Percentiles rank a stretch among this genome's conserved stretches.
These are phyloP conservation scores for Fonsecaea pedrosoi DNA, from an alignment of 2,329 filamentous ascomycete genomes.

Conservation along the genomic window DNA sequence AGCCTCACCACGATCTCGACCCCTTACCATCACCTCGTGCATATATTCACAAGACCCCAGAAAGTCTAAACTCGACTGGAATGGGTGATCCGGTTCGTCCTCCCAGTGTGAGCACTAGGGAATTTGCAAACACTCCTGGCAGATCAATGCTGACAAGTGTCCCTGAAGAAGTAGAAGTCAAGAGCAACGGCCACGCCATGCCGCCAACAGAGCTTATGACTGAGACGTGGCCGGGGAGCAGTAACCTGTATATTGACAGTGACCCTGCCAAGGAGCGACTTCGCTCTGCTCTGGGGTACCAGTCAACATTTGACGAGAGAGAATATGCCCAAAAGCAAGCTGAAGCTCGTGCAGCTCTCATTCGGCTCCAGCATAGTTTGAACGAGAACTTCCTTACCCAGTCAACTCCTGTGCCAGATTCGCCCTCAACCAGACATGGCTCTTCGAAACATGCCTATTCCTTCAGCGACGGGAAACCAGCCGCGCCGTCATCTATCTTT, in stretches of 20 bases:
- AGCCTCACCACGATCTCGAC: background rate
- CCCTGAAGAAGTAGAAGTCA: conserved; percentile 26
- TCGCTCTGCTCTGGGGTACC: background rate
- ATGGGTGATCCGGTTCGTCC: conserved; percentile 20
- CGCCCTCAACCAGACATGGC: conserved; percentile 21
- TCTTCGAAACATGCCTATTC: conserved; percentile 21
- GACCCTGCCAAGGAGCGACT: conserved; percentile 8
- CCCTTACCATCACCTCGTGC: conserved; percentile 7
- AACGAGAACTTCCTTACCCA: conserved; percentile 36
- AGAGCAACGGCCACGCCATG: conserved; percentile 11
- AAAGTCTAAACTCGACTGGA: conserved; percentile 21
- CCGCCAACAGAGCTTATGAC: background rate
- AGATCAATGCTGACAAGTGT: conserved; percentile 30
- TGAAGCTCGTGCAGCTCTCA: conserved; percentile 37
- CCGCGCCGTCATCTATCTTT: conserved; percentile 33
- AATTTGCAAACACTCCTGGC: conserved; percentile 34
- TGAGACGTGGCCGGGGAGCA: conserved; percentile 10
- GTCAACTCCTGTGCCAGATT: conserved; percentile 16
- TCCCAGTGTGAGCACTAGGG: conserved; percentile 33
- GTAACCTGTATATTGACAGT: conserved; percentile 15
- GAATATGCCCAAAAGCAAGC: conserved; percentile 39
- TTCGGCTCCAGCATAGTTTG: conserved; percentile 39
- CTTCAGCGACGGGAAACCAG: conserved; percentile 28
- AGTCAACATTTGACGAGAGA: conserved; percentile 36
- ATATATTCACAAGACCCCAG: conserved; percentile 19